Evolutionary conservation across 1,284 basidiomycete genomes (phyloP), one percentile per base, ranked within the genome.

Genomic region (Bjerkandera adusta): DNA sequence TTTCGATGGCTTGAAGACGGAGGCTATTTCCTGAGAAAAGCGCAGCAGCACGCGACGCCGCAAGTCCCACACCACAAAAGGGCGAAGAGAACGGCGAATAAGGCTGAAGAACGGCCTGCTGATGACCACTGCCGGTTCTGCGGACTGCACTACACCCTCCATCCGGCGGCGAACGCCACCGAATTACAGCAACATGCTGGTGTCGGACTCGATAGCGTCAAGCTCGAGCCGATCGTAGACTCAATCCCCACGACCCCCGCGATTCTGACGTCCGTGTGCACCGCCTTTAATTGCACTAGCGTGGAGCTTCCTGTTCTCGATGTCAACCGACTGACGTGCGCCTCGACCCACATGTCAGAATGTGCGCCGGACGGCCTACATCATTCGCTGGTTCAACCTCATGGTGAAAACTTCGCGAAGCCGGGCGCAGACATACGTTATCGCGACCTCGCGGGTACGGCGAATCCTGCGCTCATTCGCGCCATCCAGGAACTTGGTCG

Each of bases 1-100:
- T 82, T 75, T 59, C 64, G 62, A 27, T 86, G 82, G 77, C 69
- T 86, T 29, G 70, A 72, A 41, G 74, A 77, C 35, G 68, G 73
- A 50, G 73, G 71, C 4, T 67, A 73, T 38, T 79, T 81, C 54
- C 66, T 69, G 36, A 71, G 72, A 18, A 25, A 49, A 24, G 1
- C 43, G 5, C 46, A 25, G 10, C 10, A 43, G n/a, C 29, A 21
- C n/a, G 26, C 36, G 20, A 26, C n/a, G n/a, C n/a, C n/a, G n/a
- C n/a, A n/a, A n/a, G n/a, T n/a, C n/a, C 5, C 11, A 5, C 39
- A 24, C 11, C 3, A 2, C 27, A 18, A 42, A 32, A 15, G 15
- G 15, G 34, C 46, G 40, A 26, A 32, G 15, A n/a, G n/a, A 16
- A 10, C 12, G 3, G 18, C 34, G 7, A 18, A 22, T 24, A 48